Conservation (phyloP, 305 asterid species). For the Fraxinus greggii region DNA sequence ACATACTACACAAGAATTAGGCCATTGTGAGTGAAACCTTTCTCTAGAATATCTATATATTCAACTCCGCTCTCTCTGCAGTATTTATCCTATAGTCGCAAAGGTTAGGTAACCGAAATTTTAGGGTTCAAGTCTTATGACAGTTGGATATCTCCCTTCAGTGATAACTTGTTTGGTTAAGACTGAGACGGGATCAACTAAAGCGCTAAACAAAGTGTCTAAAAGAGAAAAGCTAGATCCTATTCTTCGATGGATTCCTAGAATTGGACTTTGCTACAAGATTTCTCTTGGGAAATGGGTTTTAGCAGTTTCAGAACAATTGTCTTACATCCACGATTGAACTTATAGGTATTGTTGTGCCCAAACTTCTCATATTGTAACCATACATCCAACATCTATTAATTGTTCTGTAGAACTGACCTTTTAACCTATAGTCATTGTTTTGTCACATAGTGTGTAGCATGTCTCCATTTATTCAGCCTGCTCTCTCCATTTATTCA, state of each 20-base stretch:
- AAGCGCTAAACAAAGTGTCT: background rate
- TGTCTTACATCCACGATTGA: background rate
- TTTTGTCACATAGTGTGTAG: background rate
- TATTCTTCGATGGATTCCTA: background rate
- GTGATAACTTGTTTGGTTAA: background rate
- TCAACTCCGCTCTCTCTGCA: background rate
- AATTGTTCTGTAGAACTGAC: background rate
- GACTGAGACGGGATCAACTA: background rate
- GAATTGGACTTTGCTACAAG: background rate
- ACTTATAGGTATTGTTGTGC: background rate
- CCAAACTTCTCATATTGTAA: background rate
- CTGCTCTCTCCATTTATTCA: too few relatives aligned
- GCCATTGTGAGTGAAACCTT: background rate
- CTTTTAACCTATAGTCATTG: background rate
- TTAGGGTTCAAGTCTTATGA: background rate
- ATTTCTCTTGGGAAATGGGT: background rate
- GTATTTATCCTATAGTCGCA: background rate
- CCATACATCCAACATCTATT: background rate
- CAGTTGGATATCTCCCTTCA: background rate
- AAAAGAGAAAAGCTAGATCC: background rate
- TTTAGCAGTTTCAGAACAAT: background rate
- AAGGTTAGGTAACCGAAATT: background rate
- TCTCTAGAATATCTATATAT: background rate
- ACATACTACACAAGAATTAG: background rate
- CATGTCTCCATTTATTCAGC: background rate